These are phyloP conservation scores for Cyclanthera cordifolia DNA, from an alignment of 306 rosid species.

Conservation along the genomic window DNA sequence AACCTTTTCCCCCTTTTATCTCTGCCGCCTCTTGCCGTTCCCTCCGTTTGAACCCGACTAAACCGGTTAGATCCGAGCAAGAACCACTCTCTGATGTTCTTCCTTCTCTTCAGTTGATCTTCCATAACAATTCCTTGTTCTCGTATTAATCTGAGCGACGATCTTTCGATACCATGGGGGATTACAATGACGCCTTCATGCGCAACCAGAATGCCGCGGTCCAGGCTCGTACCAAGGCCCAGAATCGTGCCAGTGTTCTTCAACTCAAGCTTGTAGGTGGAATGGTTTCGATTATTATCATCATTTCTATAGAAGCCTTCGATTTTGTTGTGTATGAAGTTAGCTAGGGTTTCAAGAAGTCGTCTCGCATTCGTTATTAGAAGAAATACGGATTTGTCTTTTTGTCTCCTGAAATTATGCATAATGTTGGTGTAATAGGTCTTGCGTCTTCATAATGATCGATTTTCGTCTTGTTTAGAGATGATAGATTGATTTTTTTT, in stretches of 20 bases:
- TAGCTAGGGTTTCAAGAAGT: constrained; percentile 25
- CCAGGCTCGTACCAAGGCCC: constrained; percentile 94
- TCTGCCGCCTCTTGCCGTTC: too few relatives aligned
- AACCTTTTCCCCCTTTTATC: neutral
- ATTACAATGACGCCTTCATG: constrained; percentile 65
- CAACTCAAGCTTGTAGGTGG: constrained; percentile 82
- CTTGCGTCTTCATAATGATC: neutral
- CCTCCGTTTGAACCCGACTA: too few relatives aligned
- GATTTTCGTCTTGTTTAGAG: neutral
- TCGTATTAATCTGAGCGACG: constrained; percentile 1
- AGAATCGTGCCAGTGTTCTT: constrained; percentile 92
- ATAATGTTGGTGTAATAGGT: too few relatives aligned
- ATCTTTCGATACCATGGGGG: constrained; percentile 58
- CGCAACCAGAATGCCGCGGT: constrained; percentile 98
- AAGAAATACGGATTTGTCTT: neutral
- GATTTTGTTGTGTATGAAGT: neutral
- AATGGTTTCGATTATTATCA: too few relatives aligned
- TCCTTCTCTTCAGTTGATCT: constrained; percentile 4
- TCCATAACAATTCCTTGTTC: neutral
- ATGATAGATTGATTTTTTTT: neutral
- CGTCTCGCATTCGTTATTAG: neutral
- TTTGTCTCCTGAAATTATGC: neutral
- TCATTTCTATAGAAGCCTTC: neutral
- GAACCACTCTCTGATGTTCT: constrained; percentile 1
- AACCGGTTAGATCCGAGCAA: constrained; percentile 23